Base-by-base conservation (phyloP, 257 asterid species). In the Nicotiana obtusifolia region DNA sequence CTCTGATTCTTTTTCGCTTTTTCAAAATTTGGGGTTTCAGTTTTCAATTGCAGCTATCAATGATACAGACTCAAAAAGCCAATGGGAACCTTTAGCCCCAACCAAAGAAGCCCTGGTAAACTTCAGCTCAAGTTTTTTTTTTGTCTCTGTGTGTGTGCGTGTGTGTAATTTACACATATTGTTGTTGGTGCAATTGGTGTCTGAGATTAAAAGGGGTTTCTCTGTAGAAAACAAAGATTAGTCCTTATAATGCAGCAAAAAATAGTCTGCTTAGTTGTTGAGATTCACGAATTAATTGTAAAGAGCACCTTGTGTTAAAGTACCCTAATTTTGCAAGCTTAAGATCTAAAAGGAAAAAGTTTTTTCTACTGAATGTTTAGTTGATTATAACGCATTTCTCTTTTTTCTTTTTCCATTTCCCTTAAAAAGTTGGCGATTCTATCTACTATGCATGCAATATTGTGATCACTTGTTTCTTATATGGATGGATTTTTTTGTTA, bases 21-120 rank as follows among this genome's bases (percentile, higher is more conserved):
- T 52, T 52, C 81, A 54, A 54, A 56, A 75, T 57, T 84, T 83
- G 81, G 81, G 64, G 47, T 87, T 86, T 71, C 94, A 96, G 99
- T 96, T 94, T 75, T 94, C 99, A 49, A 89, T 96, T 82, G 90
- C 97, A 57, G 99, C 99, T 30, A 94, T 96, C 19, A 96, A 96
- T 47, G 99, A 96, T 86, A 83, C 93, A 49, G 98, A 96, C 53
- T 85, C 98, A 44, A 85, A 80, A 64, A 90, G 88, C 75, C 89
- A 84, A 73, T 94, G 98, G 97, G 92, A 92, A 90, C 97, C 99
- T 31, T 86, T 94, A 73, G 97, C 99, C 71, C 99, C 97, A 49
- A 90, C 99, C 64, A 96, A 94, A 85, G 99, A 96, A 90, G 99
- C 99, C 76, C 99, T 93, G 98, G 99, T 83, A 87, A 82, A 86